Evolutionary conservation across 2,329 filamentous ascomycete genomes (phyloP), one percentile per base, ranked within the genome.

Genomic region (Blumeria graminis): DNA sequence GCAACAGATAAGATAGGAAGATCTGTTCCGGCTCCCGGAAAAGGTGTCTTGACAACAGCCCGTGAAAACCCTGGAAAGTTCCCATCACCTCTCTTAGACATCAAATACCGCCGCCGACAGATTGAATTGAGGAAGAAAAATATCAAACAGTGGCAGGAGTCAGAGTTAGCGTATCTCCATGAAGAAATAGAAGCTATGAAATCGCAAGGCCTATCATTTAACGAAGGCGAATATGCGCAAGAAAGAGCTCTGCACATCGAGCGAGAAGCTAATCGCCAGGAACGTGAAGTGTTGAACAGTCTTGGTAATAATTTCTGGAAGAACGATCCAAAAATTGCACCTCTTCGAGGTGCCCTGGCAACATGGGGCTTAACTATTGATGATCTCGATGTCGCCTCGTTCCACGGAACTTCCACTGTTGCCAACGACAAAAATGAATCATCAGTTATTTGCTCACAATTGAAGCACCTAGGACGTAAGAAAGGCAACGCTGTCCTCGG

Each of bases 371-470:
- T 98, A 57, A 96, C 92, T 11, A 86, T 98, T 62, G 92, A 98
- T 66, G 92, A 98, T 65, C 80, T 98, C 38, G 84, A 77, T 63
- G 88, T 98, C 60, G 90, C 92, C 14, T 96, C 92, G 13, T 96
- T 96, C 86, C 92, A 98, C 74, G 92, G 92, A 65, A 98, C 92
- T 43, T 96, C 92, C 0, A 98, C 92, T 62, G 88, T 94, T 68
- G 92, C 92, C 63, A 98, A 98, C 70, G 92, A 98, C 75, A 96
- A 96, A 82, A 98, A 98, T 71, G 92, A 98, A 70, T 96, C 92
- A 16, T 89, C 89, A 56, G 92, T 95, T 66, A 84, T 98, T 64
- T 95, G 90, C 75, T 81, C 95, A 69, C 93, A 98, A 72, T 80
- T 98, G 70, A 82, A 82, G 64, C 93, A 98, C 68, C 82, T 98